Evolutionary conservation across 371 early-diverging fungal genomes (phyloP), one percentile per base, ranked within the genome.

Genomic region (Mortierella sp.): DNA sequence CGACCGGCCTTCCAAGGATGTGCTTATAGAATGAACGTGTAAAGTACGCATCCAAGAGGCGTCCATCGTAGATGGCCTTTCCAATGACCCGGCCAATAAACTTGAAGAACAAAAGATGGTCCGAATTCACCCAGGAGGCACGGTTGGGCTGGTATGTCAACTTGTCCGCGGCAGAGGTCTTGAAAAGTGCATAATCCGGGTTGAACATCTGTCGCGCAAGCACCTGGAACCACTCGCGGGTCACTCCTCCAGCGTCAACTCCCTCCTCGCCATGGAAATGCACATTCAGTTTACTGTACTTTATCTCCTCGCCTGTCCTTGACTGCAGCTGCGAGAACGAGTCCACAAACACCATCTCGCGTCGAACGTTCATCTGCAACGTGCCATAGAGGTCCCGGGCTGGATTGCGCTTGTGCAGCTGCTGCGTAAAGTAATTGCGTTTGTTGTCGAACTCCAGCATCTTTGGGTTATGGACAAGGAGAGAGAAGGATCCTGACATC

Each of bases 11-110:
- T 49, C 91, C 93, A 17, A 99, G 83, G 50, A 99, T 95, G 66
- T 95, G 92, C 81, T 99, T 99, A 87, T 99, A 99, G 86, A 99
- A 97, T 6, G 98, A 97, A 50, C 98, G 88, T 0, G 99, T 97
- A 78, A 99, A 99, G 83, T 98, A 97, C 24, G 94, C 93, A 80
- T 99, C 99, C 64, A 99, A 79, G 32, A 95, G 85, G 17, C 95
- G 88, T 50, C 95, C 97, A 80, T 99, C 99, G 57, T 94, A 96
- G 48, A 99, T 98, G 17, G 98, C 98, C 80, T 99, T 99, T 56
- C 99, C 99, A 58, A 99, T 97, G 49, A 99, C 92, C 53, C 99
- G 90, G 15, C 99, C 99, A 32, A 99, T 96, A 87, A 99, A 99
- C 82, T 95, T 96, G 88, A 99, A 99, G 86, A 93, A 99, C 47